Evolutionary conservation across 495 filamentous ascomycete species (phyloP), one percentile per base, ranked within the genome.

Genomic region (Corynascus novoguineensis): DNA sequence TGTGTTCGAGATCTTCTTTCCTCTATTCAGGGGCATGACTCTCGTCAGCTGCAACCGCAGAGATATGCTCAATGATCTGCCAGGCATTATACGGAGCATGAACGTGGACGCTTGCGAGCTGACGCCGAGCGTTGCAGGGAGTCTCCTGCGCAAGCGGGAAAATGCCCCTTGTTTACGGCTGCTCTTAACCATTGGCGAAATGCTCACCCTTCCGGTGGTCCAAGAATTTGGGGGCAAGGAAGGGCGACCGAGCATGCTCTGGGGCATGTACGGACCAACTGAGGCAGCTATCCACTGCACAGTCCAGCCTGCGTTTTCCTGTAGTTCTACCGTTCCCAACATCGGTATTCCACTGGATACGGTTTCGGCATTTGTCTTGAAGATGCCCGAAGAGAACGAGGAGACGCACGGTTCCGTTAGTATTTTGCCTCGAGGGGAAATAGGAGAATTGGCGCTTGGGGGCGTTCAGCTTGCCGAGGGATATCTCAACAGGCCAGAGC

Each of bases 1-100:
- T 0, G 82, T 92, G 0, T 93, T 93, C 57, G 90, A 95, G 64
- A 88, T 90, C 7, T 95, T 93, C 73, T 95, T 92, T 63, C 83
- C 90, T 1, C 65, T 90, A 1, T 83, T 82, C 49, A 75, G 88
- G 47, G 86, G 87, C 1, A 73, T 71, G 25, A 90, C 88, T 0
- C 76, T 95, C 7, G 82, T 91, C 41, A 81, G 81, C 46, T 86
- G 86, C 52, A 73, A 79, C 21, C 80, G 89, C 21, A 68, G 71
- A 19, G 66, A 76, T 4, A 80, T 92, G 71, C 77, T 93, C 25
- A 80, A 83, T 50, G 85, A 93, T 65, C 77, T 95, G 19, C 81
- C 83, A 4, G 77, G 69, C 4, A 74, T 82, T 9, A 83, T 95
- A 41, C 81, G 74, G 9, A 48, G 56, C 14, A 77, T 92, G 71